Evolutionary conservation across 306 rosid species (phyloP).

Genomic region (Corylus heterophylla): DNA sequence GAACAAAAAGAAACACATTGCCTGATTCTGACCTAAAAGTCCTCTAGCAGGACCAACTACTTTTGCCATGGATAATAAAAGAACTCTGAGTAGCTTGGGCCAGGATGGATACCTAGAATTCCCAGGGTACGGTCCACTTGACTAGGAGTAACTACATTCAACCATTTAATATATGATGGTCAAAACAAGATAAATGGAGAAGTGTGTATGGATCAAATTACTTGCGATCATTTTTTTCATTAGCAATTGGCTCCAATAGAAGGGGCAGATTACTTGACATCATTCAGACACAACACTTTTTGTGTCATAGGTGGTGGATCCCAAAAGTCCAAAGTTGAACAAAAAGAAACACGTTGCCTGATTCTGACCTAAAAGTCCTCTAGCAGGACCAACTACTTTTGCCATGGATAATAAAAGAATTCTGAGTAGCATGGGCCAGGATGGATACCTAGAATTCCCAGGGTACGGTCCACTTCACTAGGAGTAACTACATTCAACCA

Average conservation of each 20-base stretch:
- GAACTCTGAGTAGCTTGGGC: background rate
- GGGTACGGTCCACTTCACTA: too few relatives aligned
- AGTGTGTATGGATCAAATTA: background rate
- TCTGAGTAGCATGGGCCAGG: too few relatives aligned
- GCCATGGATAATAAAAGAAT: too few relatives aligned
- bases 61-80: background rate
- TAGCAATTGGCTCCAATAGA: too few relatives aligned
- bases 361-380: conserved; percentile 1
- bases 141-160: background rate
- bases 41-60: background rate
- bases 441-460: too few relatives aligned
- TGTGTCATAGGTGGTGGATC: background rate
- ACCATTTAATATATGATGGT: background rate
- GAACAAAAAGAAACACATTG: background rate
- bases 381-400: too few relatives aligned
- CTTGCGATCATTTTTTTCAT: too few relatives aligned
- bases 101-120: background rate
- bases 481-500: too few relatives aligned
- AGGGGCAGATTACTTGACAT: background rate
- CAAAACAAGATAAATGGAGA: background rate
- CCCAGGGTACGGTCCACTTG: background rate
- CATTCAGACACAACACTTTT: too few relatives aligned
- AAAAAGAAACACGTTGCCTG: background rate
- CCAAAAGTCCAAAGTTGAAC: conserved; percentile 10
- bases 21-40: background rate